These are phyloP conservation scores for Taphrina populina DNA, from an alignment of 1,139 yeast genomes.

Conservation along the genomic window DNA sequence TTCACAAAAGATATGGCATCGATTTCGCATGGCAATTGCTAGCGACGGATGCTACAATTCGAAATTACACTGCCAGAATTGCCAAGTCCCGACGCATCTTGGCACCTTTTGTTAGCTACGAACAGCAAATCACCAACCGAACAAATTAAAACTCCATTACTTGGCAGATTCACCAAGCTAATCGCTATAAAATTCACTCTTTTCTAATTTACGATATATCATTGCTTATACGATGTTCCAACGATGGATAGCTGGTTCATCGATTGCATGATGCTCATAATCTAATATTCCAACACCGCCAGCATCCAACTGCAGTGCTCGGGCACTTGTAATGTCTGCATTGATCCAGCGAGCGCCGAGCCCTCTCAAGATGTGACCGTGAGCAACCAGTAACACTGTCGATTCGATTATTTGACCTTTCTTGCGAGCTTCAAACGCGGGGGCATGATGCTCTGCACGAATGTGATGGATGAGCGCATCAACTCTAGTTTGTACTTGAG, in stretches of 20 bases:
- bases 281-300: constrained; percentile 93
- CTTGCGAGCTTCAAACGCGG: constrained; percentile 3
- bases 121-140: neutral
- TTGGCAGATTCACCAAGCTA: too few relatives aligned
- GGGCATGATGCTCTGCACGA: constrained; percentile 24
- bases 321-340: constrained; percentile 59
- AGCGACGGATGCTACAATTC: constrained; percentile 20
- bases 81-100: constrained; percentile 8
- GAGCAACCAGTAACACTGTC: constrained; percentile 82
- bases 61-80: constrained; percentile 16
- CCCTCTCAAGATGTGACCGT: constrained; percentile 88
- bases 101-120: constrained; percentile 22
- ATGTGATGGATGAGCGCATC: constrained; percentile 67
- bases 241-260: constrained; percentile 71
- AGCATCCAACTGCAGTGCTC: constrained; percentile 81
- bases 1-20: constrained; percentile 15
- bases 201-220: too few relatives aligned
- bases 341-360: constrained; percentile 86
- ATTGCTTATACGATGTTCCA: too few relatives aligned
- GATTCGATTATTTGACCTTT: constrained; percentile 54
- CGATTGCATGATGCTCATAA: constrained; percentile 77
- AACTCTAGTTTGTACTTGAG: constrained; percentile 64
- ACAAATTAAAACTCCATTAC: too few relatives aligned
- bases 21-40: constrained; percentile 29
- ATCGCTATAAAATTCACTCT: too few relatives aligned